phyloP scores from a whole-genome alignment of 805 yeast species.

The Lipomyces lipofer region DNA sequence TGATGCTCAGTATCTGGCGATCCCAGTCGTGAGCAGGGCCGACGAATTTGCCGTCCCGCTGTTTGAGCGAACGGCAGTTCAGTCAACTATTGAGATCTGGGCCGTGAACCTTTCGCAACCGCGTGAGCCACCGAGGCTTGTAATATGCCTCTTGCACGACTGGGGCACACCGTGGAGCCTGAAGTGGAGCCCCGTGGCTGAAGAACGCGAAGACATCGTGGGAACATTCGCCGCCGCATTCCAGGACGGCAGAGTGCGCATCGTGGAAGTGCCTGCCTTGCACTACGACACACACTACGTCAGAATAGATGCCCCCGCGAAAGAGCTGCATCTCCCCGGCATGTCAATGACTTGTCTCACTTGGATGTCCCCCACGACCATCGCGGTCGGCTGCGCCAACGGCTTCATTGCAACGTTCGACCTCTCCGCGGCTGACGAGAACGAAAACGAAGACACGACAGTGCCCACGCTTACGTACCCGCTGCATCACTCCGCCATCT shows the following conservation, averaged over 20 bases:
- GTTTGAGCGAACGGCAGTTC: background rate
- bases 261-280: slow-evolving; percentile 12
- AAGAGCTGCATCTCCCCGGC: slow-evolving; percentile 15
- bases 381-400: slow-evolving; percentile 27
- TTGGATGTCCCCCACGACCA: slow-evolving; percentile 18
- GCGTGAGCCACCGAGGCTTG: slow-evolving; percentile 4
- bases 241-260: slow-evolving; percentile 27
- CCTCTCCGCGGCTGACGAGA: background rate
- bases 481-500: slow-evolving; percentile 10
- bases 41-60: slow-evolving; percentile 12
- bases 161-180: slow-evolving; percentile 31
- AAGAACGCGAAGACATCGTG: background rate
- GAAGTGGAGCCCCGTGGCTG: slow-evolving; percentile 26
- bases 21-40: slow-evolving; percentile 9
- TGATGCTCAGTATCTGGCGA: slow-evolving; percentile 21
- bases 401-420: slow-evolving; percentile 28
- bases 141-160: slow-evolving; percentile 11
- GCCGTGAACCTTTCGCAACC: slow-evolving; percentile 1
- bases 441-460: background rate
- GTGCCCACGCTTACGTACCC: slow-evolving; percentile 18
- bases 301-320: slow-evolving; percentile 4
- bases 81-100: slow-evolving; percentile 29
- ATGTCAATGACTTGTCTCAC: slow-evolving; percentile 17
- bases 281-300: background rate
- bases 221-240: slow-evolving; percentile 23